Evolutionary conservation across 2,329 filamentous ascomycete genomes (phyloP), one percentile per base, ranked within the genome.

Genomic region (Fusarium longipes): DNA sequence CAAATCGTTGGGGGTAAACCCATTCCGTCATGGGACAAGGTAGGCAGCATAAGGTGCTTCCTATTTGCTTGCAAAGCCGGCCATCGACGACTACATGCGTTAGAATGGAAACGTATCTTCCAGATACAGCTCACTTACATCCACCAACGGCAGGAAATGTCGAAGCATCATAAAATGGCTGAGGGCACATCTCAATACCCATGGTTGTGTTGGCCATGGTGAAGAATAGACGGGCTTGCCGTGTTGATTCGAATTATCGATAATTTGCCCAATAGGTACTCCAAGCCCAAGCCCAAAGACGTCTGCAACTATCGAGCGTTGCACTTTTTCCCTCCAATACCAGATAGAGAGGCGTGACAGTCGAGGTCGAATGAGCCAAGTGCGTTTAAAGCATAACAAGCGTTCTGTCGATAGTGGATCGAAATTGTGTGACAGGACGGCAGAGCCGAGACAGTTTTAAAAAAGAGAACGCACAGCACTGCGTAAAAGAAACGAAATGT

Each of bases 21-120:
- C 91, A 98, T 57, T 95, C 87, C 12, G 91, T 91, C 74, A 92
- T 84, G 30, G 96, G 96, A 77, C 96, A 99, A 63, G 96, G 96
- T 57, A 99, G 79, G 77, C 96, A 99, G 78, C 96, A 99, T 33
- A 82, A 83, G 6, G 89, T 71, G 33, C 80, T 77, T 8, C 81
- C 75, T 24, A 86, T 68, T 10, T 73, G 77, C 85, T 81, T 80
- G 73, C 85, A 87, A 36, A 87, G 68, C 27, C 85, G 79, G 45
- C 89, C 89, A 22, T 82, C 80, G 38, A 88, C 75, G 73, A 86
- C 89, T 91, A 58, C 17, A 29, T 10, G 30, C 33, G 53, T 70
- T 61, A 67, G 63, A 52, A 50, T 25, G 24, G 11, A 33, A 17
- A 25, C 40, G n/a, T n/a, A 18, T 27, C 17, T 42, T 49, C 7